A percentile compares a stretch with the other conserved stretches of the same genome.
phyloP scores from a whole-genome alignment of 2,329 filamentous ascomycete genomes.

The Lanzia echinophila region DNA sequence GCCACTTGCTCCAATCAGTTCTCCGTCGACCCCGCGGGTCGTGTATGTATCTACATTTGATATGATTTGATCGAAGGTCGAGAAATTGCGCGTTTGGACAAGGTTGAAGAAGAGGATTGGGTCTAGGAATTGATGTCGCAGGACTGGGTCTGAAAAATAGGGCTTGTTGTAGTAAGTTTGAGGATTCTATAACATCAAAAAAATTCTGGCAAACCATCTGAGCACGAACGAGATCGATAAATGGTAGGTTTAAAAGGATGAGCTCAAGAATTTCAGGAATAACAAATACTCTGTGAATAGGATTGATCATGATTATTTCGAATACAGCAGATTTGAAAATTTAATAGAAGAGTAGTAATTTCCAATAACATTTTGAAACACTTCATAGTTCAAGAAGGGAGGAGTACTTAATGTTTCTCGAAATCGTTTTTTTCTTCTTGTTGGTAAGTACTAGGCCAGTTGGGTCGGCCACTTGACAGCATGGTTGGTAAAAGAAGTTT shows the following conservation, averaged over 20 bases:
- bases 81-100: slow-evolving; percentile 7
- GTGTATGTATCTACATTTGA: not conserved
- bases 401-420: too few relatives aligned
- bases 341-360: not conserved
- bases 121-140: not conserved
- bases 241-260: slow-evolving; percentile 4
- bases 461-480: not conserved
- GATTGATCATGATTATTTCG: not conserved
- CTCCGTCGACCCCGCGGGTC: not conserved
- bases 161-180: slow-evolving; percentile 3
- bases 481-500: not conserved
- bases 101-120: slow-evolving; percentile 3
- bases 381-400: too few relatives aligned
- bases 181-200: slow-evolving; percentile 1
- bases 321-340: not conserved
- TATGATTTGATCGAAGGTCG: slow-evolving; percentile 1
- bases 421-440: not conserved
- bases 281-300: not conserved
- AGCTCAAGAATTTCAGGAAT: slow-evolving; percentile 7
- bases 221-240: slow-evolving; percentile 7
- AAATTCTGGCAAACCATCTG: not conserved
- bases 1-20: not conserved
- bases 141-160: not conserved
- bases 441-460: not conserved
- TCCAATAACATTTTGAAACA: not conserved